Base-by-base conservation (phyloP, 2,329 filamentous ascomycete genomes). In the Dothistroma pini region DNA sequence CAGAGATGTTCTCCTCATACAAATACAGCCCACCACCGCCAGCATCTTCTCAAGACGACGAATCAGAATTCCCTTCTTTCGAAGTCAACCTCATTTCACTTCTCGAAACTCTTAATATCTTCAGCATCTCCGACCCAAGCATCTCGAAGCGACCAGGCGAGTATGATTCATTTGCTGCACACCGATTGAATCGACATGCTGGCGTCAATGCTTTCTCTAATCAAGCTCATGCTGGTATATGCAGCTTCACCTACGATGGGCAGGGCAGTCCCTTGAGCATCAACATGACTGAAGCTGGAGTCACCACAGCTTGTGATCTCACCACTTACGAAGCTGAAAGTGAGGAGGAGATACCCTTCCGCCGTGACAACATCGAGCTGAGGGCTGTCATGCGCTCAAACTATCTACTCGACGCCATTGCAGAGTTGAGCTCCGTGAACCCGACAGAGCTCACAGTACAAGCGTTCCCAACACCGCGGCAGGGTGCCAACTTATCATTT, bases 31-130 rank as follows among this genome's bases (percentile, higher is more conserved):
- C 80, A 78, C 61, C 78, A 65, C 77, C 79, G 21, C 77, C 77
- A 4, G 49, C 68, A 62, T 63, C 68, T 66, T 54, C 64, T 58
- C 51, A 70, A 67, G 73, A 76, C 48, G 75, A 81, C 25, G 69
- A 76, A 7, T 63, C 73, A 19, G 72, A 80, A 4, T 81, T 85
- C 32, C 87, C 90, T 8, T 85, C 84, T 56, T 99, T 99, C 73
- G 89, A 96, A 72, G 88, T 97, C 66, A 95, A 92, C 1, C 84
- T 99, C 9, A 83, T 88, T 4, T 90, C 93, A 19, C 84, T 99
- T 2, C 85, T 99, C 57, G 95, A 97, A 77, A 96, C 93, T 0
- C 83, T 99, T 8, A 93, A 97, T 71, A 97, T 99, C 54, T 96
- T 99, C 71, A 91, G 91, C 54, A 85, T 93, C 54, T 79, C 77